Base-by-base conservation (phyloP, 2,329 filamentous ascomycete species). In the Trematosphaeria pertusa region DNA sequence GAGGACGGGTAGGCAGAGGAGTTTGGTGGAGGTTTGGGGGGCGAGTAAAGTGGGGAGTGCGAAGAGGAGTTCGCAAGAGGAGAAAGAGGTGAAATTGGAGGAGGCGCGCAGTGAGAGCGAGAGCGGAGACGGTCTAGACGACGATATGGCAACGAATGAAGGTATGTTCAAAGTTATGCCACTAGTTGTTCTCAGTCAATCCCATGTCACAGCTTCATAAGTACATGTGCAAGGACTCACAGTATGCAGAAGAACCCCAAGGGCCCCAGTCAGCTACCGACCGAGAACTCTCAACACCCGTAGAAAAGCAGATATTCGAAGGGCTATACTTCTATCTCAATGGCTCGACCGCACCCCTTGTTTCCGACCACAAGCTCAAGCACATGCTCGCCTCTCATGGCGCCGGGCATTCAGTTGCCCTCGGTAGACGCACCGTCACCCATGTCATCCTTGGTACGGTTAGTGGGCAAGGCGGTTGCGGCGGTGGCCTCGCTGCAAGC, bases 331-430 rank as follows among this genome's bases (percentile, higher is more conserved):
- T 96, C 60, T 94, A 93, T 73, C 82, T 97, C 71, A 96, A 96
- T 71, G 91, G 91, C 50, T 92, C 88, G 57, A 96, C 91, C 2
- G 81, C 86, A 49, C 91, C 92, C 1, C 72, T 84, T 18, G 82
- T 96, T 52, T 95, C 89, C 11, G 92, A 97, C 70, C 89, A 96
- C 75, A 88, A 84, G 67, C 81, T 97, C 46, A 95, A 94, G 76
- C 85, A 86, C 44, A 71, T 95, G 12, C 80, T 97, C 28, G 83
- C 81, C 4, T 79, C 85, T 46, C 84, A 96, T 64, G 93, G 92
- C 15, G 93, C 85, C 1, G 78, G 74, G 32, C 78, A 90, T 58
- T 87, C 89, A 3, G 81, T 91, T 26, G 80, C 85, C 48, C 82
- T 96, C 8, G 87, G 84, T 8, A 82, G 90, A 34, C 81, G 85